Evolutionary conservation across 495 filamentous ascomycete genomes (phyloP), one percentile per base, ranked within the genome.

Genomic region (Niebla homalea): DNA sequence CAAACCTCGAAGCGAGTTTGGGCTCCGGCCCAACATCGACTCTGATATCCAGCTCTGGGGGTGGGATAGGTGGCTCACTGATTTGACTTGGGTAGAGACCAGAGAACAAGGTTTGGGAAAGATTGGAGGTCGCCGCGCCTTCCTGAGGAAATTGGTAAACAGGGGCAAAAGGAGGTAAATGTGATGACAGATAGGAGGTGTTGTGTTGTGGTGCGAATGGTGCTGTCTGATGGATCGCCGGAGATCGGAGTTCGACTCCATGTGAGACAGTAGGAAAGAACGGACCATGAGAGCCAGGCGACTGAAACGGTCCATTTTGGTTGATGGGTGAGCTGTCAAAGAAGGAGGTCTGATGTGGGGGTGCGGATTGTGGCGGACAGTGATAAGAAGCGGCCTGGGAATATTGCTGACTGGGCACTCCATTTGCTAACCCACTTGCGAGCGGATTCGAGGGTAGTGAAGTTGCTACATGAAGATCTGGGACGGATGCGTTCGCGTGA

Each of bases 311-410:
- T 38, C 39, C 54, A 29, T 42, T 49, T 29, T 49, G 42, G 29
- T 46, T 43, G 25, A 53, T 38, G 29, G 52, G 53, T 2, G 58
- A 58, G 35, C 38, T 38, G 20, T 50, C 49, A 26, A 58, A 60
- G 41, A 60, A 60, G 21, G 40, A 55, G 25, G 56, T 61, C 26
- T 53, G 35, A 7, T 56, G 58, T 16, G 58, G 53, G 45, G 58
- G 58, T 2, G 58, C 58, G 23, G 58, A 61, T 18, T 56, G 55
- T 7, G 58, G 57, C 22, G 57, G 58, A 29, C 48, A 53, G 26
- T 56, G 56, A 42, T 49, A 54, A 15, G 46, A 4, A 16, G 43
- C 20, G 21, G 48, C 44, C 16, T 52, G 46, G 20, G 47, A 36
- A 18, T 43, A 32, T 22, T 44, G 25, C 23, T 37, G 45, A 35